These are phyloP conservation scores for Neospora caninum DNA, from an alignment of 169 alveolate genomes.

Conservation along the genomic window DNA sequence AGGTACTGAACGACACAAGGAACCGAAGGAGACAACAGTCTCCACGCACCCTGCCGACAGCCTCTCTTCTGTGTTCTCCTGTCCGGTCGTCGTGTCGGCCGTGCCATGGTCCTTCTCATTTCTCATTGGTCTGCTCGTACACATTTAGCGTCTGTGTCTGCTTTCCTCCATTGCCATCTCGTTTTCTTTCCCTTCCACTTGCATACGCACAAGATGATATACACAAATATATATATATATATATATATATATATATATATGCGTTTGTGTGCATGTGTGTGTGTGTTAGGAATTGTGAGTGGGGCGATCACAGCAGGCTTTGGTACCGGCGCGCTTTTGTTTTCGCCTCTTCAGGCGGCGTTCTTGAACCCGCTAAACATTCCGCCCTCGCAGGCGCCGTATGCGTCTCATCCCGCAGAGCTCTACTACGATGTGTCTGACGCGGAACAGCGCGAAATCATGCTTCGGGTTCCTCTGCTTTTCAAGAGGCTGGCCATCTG, in stretches of 20 bases:
- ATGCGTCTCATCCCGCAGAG: conserved; percentile 20
- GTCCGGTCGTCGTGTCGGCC: too few relatives aligned
- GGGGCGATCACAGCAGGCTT: conserved; percentile 60
- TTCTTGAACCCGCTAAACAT: conserved; percentile 26
- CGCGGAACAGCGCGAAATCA: background rate
- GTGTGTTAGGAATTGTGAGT: conserved; percentile 37
- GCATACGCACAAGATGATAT: background rate
- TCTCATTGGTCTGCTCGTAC: too few relatives aligned
- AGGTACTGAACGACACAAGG: conserved; percentile 8
- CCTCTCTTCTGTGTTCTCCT: too few relatives aligned
- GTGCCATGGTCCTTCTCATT: too few relatives aligned
- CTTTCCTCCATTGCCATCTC: background rate
- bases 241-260: background rate
- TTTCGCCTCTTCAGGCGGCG: conserved; percentile 37
- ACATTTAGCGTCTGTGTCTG: too few relatives aligned
- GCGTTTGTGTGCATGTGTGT: background rate
- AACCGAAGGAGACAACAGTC: background rate
- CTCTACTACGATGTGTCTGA: conserved; percentile 21
- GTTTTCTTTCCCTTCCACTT: background rate
- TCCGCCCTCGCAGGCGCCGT: conserved; percentile 47
- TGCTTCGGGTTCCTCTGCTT: conserved; percentile 1
- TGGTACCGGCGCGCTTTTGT: conserved; percentile 44
- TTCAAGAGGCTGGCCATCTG: background rate
- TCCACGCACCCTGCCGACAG: too few relatives aligned
- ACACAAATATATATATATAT: background rate